Conservation (phyloP, 176 grass and related monocot species). For the Cenchrus americanus region DNA sequence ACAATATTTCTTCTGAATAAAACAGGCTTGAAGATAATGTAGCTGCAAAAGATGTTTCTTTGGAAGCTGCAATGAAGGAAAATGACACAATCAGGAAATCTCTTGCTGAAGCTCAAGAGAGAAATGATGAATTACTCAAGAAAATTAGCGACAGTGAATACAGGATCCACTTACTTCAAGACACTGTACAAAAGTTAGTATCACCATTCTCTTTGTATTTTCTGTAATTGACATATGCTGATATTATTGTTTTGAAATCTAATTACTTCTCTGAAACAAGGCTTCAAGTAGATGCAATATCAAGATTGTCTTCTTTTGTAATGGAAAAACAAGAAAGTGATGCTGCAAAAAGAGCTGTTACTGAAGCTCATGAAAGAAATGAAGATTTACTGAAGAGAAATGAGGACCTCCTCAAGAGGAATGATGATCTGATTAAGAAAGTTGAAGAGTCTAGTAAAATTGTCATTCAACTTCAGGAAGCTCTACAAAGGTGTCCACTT, state of each 20-base stretch:
- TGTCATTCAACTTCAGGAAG: slow-evolving; percentile 63
- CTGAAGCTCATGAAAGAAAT: slow-evolving; percentile 73
- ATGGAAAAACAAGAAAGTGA: slow-evolving; percentile 72
- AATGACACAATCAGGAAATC: slow-evolving; percentile 49
- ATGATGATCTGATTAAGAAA: slow-evolving; percentile 68
- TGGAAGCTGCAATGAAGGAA: slow-evolving; percentile 50
- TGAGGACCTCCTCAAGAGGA: slow-evolving; percentile 60
- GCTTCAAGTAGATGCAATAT: slow-evolving; percentile 71
- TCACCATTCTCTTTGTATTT: slow-evolving; percentile 22
- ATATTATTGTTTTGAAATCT: slow-evolving; percentile 25
- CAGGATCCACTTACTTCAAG: slow-evolving; percentile 63
- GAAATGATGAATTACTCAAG: slow-evolving; percentile 60
- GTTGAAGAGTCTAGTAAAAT: slow-evolving; percentile 59
- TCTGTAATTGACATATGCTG: slow-evolving; percentile 24
- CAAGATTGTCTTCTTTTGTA: slow-evolving; percentile 64
- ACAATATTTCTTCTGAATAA: slow-evolving; percentile 41
- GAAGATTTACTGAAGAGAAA: slow-evolving; percentile 63
- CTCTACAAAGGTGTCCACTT: slow-evolving; percentile 62
- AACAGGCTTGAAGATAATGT: slow-evolving; percentile 65
- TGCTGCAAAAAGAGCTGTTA: slow-evolving; percentile 57
- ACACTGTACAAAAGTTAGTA: slow-evolving; percentile 59
- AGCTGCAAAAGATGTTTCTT: slow-evolving; percentile 50
- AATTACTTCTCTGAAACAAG: slow-evolving; percentile 45
- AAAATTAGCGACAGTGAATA: slow-evolving; percentile 68
- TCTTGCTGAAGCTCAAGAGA: slow-evolving; percentile 55